Evolutionary conservation across 176 grass and related monocot genomes (phyloP), one percentile per base, ranked within the genome.

Genomic region (Zoysia japonica): DNA sequence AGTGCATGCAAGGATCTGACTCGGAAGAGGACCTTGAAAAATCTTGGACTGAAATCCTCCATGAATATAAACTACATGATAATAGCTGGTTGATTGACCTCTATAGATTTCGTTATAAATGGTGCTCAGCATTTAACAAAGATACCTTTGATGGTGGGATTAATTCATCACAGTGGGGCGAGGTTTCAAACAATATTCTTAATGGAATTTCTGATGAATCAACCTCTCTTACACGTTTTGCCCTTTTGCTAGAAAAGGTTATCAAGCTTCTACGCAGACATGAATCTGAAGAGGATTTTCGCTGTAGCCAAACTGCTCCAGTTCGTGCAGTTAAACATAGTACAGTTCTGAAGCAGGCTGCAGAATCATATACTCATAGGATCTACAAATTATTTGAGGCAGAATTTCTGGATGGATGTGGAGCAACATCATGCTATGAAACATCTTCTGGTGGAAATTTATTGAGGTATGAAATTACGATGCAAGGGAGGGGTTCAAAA

Each of bases 331-430:
- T 92, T 72, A 96, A 95, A 63, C 85, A 96, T 37, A 96, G 93
- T 70, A 86, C 88, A 78, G 88, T 92, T 80, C 50, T 96, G 74
- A 96, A 92, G 74, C 93, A 90, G 67, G 87, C 87, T 77, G 82
- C 87, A 13, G 87, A 96, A 80, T 83, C 83, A 10, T 96, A 90
- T 61, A 92, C 93, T 2, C 93, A 92, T 65, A 90, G 84, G 71
- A 84, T 96, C 40, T 96, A 96, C 67, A 96, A 92, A 73, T 77
- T 96, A 87, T 96, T 92, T 87, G 93, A 96, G 79, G 74, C 83
- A 10, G 93, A 96, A 84, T 96, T 88, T 75, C 75, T 92, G 9
- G 93, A 96, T 70, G 93, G 93, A 15, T 92, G 93, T 78, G 93
- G 93, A 68, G 87, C 93, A 51, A 92, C 93, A 11, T 89, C 87